Percentiles rank a stretch among this genome's conserved stretches.
Conservation (phyloP, 495 filamentous ascomycete genomes). For the Aspergillus asperescens region DNA sequence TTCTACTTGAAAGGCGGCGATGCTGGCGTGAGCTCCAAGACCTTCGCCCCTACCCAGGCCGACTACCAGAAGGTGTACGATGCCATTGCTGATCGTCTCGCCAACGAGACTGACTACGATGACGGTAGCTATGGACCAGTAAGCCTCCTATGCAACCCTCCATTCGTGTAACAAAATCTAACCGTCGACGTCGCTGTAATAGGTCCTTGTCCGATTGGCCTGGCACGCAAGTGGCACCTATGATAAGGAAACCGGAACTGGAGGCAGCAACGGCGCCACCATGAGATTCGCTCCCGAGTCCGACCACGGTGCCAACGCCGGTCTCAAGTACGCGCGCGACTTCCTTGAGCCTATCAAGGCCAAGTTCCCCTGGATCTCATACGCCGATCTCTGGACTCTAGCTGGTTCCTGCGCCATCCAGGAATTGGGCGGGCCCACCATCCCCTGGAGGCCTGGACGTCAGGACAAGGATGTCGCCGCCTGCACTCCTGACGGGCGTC, state of each 20-base stretch:
- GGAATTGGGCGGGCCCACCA: conserved; percentile 84
- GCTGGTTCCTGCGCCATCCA: conserved; percentile 81
- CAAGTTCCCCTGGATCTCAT: conserved; percentile 90
- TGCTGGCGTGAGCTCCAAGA: conserved; percentile 31
- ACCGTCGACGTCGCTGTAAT: conserved; percentile 5
- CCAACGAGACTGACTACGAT: conserved; percentile 91
- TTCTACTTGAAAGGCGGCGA: conserved; percentile 57
- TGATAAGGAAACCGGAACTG: conserved; percentile 82
- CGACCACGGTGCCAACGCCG: conserved; percentile 91
- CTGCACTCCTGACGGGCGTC: conserved; percentile 93
- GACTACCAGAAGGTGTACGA: conserved; percentile 98
- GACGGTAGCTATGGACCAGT: conserved; percentile 93
- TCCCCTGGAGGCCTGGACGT: conserved; percentile 90
- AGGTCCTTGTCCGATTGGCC: conserved; percentile 71
- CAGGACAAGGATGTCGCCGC: conserved; percentile 72
- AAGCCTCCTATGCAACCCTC: conserved; percentile 18
- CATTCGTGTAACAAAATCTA: conserved; percentile 1
- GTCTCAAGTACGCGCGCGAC: conserved; percentile 80
- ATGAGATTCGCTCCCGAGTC: conserved; percentile 94
- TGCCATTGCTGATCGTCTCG: conserved; percentile 68
- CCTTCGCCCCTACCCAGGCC: conserved; percentile 67
- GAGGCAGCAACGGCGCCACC: conserved; percentile 93
- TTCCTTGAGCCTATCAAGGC: conserved; percentile 87
- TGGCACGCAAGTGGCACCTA: conserved; percentile 89
- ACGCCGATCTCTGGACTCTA: conserved; percentile 96